Evolutionary conservation across 495 filamentous ascomycete genomes (phyloP).

Genomic region (Daldinia bambusicola): DNA sequence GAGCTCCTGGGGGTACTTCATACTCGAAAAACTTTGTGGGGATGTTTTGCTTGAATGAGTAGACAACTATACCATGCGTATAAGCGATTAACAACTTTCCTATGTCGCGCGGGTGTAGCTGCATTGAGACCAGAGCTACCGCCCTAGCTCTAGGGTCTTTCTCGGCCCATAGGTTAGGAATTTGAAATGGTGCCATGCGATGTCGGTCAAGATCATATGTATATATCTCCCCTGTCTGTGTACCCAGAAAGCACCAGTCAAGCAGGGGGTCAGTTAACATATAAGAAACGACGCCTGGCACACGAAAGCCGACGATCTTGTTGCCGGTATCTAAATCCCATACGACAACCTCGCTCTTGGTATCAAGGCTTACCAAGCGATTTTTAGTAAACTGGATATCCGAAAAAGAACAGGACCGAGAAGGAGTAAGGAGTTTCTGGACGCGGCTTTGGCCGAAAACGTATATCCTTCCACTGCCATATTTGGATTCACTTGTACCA

Average conservation of each 20-base stretch:
- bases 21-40: constrained; percentile 84
- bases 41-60: constrained; percentile 89
- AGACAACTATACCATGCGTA: constrained; percentile 84
- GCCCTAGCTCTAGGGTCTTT: constrained; percentile 58
- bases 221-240: constrained; percentile 81
- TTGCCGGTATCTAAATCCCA: constrained; percentile 75
- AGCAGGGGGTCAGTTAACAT: constrained; percentile 84
- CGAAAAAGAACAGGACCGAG: constrained; percentile 52
- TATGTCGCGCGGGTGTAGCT: constrained; percentile 90
- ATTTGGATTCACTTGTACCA: constrained; percentile 84
- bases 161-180: constrained; percentile 86
- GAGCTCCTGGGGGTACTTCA: constrained; percentile 81
- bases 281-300: constrained; percentile 74
- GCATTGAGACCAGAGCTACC: constrained; percentile 68
- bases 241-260: constrained; percentile 87
- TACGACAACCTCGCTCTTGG: constrained; percentile 81
- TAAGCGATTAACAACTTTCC: constrained; percentile 93
- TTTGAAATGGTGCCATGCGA: constrained; percentile 74
- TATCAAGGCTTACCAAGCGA: constrained; percentile 83
- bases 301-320: constrained; percentile 70
- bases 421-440: constrained; percentile 77
- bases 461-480: constrained; percentile 83
- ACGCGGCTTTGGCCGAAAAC: constrained; percentile 89
- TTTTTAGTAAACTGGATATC: constrained; percentile 66
- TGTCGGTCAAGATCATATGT: constrained; percentile 91